These are phyloP conservation scores for Ophiostoma himal-ulmi DNA, from an alignment of 2,329 filamentous ascomycete genomes.

Conservation along the genomic window DNA sequence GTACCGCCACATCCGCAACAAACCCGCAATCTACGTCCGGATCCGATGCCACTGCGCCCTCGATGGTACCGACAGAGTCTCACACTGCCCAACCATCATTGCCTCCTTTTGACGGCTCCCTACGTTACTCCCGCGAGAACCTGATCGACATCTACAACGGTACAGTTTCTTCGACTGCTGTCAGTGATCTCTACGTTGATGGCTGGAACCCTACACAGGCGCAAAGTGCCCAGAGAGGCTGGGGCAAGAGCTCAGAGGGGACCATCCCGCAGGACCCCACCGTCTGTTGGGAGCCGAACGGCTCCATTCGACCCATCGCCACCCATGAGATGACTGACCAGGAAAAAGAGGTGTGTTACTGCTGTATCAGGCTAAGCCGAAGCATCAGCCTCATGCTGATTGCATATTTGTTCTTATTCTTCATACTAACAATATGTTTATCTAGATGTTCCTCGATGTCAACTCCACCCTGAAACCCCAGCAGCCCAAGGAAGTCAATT, in stretches of 20 bases:
- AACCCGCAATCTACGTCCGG: conserved; percentile 28
- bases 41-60: conserved; percentile 21
- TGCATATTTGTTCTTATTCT: not conserved
- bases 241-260: conserved; percentile 72
- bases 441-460: conserved; percentile 78
- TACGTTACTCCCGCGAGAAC: conserved; percentile 72
- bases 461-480: conserved; percentile 91
- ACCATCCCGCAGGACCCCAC: conserved; percentile 76
- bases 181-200: conserved; percentile 63
- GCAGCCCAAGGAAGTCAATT: conserved; percentile 61
- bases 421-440: not conserved
- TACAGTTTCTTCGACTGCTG: conserved; percentile 43
- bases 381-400: not conserved
- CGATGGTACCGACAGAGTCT: conserved; percentile 30
- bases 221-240: conserved; percentile 61
- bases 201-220: conserved; percentile 73
- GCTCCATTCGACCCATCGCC: conserved; percentile 63
- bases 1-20: conserved; percentile 49
- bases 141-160: conserved; percentile 66
- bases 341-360: conserved; percentile 51
- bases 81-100: conserved; percentile 33
- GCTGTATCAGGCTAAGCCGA: not conserved
- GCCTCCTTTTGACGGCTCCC: conserved; percentile 43
- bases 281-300: conserved; percentile 79
- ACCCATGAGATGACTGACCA: conserved; percentile 62